Conservation (phyloP, 164 flowering plant species). For the Aristolochia californica region DNA sequence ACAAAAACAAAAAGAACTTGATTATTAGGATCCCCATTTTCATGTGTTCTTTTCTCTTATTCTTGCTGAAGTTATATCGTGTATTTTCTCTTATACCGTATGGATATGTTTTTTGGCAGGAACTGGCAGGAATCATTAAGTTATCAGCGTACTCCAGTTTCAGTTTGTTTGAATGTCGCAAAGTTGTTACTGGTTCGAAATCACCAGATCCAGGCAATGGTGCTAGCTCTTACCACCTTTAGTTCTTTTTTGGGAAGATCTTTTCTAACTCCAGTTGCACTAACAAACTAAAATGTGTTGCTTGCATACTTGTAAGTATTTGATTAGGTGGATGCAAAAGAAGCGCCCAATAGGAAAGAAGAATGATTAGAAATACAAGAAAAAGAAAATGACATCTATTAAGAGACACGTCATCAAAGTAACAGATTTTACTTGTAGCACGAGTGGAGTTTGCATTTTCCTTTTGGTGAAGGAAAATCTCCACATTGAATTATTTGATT, state of each 20-base stretch:
- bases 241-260: background rate
- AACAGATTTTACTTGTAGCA: no score
- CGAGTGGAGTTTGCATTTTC: no score
- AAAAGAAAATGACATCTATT: no score
- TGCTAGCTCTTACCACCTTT: conserved; percentile 19
- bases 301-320: no score
- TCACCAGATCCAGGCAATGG: conserved; percentile 82
- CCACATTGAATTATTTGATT: no score
- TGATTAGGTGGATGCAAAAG: no score
- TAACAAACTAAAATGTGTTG: no score
- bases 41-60: background rate
- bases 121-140: conserved; percentile 90
- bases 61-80: background rate
- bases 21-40: background rate
- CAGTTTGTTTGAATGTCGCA: conserved; percentile 89
- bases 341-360: no score
- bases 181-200: conserved; percentile 80
- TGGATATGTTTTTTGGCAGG: conserved; percentile 34
- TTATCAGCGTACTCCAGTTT: conserved; percentile 85
- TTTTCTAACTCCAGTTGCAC: no score
- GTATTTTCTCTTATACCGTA: background rate
- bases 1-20: background rate
- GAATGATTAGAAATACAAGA: no score
- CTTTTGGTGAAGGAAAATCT: no score
- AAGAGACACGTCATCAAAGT: no score